Conservation (phyloP, 495 filamentous ascomycete species). For the Aspergillus kassunensis region DNA sequence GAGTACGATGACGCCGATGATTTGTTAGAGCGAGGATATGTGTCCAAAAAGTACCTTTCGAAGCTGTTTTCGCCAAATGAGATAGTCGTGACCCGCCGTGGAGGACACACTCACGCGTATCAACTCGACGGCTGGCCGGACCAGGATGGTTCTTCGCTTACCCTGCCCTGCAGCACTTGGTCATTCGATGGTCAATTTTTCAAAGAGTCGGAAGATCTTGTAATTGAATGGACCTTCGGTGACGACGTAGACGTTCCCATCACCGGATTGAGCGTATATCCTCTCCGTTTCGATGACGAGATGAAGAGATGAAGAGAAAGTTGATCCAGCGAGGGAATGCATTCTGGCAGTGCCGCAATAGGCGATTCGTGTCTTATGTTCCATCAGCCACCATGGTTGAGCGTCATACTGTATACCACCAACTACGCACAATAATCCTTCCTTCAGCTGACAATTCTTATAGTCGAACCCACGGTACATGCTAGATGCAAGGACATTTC, state of each 20-base stretch:
- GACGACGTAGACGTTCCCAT: neutral
- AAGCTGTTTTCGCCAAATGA: neutral
- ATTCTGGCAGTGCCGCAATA: neutral
- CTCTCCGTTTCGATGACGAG: neutral
- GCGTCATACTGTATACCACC: neutral
- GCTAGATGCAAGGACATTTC: neutral
- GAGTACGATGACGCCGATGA: neutral
- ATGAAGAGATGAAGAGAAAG: too few species aligned
- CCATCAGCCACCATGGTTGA: neutral
- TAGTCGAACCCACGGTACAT: constrained; percentile 1
- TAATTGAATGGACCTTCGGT: neutral
- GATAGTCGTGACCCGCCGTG: neutral
- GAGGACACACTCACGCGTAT: neutral
- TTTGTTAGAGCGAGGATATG: neutral
- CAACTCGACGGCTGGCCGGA: neutral
- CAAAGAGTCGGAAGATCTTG: neutral
- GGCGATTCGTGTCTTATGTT: neutral
- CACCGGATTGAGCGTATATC: neutral
- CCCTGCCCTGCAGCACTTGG: neutral
- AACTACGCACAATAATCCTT: neutral
- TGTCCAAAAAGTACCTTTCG: neutral
- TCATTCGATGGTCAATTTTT: neutral
- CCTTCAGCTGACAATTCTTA: neutral
- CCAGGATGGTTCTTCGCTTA: neutral
- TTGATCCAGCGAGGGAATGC: neutral